A percentile compares a stretch with the other conserved stretches of the same genome.
These are phyloP conservation scores for Penicillium janthinellum DNA, from an alignment of 2,329 filamentous ascomycete species.

Conservation along the genomic window DNA sequence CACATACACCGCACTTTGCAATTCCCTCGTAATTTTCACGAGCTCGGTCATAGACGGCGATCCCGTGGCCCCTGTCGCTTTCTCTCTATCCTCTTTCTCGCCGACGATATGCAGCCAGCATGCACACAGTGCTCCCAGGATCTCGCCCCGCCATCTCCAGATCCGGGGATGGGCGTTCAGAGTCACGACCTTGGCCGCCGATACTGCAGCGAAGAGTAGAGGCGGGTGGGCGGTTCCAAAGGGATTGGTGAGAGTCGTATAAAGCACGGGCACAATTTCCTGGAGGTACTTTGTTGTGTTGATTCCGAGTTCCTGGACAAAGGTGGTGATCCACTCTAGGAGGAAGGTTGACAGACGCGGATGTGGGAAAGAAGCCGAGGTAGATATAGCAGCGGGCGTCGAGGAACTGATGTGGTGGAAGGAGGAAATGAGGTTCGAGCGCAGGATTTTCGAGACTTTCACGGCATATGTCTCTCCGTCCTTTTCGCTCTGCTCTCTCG, in stretches of 20 bases:
- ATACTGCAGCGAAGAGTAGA: constrained; percentile 56
- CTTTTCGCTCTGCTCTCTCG: constrained; percentile 28
- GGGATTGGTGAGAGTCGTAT: constrained; percentile 66
- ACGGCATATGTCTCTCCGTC: constrained; percentile 28
- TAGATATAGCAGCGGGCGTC: constrained; percentile 46
- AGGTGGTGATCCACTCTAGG: constrained; percentile 30
- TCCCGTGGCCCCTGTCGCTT: constrained; percentile 17
- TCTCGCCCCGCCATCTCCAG: constrained; percentile 61
- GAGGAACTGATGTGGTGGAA: constrained; percentile 51
- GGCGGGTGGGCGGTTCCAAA: constrained; percentile 61
- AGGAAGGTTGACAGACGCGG: constrained; percentile 53
- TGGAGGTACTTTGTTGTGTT: constrained; percentile 49
- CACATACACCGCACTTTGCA: constrained; percentile 32
- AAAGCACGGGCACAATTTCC: constrained; percentile 68
- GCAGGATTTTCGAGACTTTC: constrained; percentile 32
- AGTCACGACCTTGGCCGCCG: constrained; percentile 61
- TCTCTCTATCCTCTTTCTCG: constrained; percentile 32
- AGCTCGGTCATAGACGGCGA: constrained; percentile 13
- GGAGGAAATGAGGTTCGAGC: constrained; percentile 40
- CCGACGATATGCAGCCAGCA: constrained; percentile 63
- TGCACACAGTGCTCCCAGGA: constrained; percentile 63
- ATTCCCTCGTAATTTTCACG: constrained; percentile 27
- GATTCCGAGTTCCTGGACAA: constrained; percentile 39
- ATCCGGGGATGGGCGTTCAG: constrained; percentile 71
- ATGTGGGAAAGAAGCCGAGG: constrained; percentile 46